A percentile compares a stretch with the other conserved stretches of the same genome.
These are phyloP conservation scores for Solanum medicagineum DNA, from an alignment of 257 asterid genomes.

Conservation along the genomic window DNA sequence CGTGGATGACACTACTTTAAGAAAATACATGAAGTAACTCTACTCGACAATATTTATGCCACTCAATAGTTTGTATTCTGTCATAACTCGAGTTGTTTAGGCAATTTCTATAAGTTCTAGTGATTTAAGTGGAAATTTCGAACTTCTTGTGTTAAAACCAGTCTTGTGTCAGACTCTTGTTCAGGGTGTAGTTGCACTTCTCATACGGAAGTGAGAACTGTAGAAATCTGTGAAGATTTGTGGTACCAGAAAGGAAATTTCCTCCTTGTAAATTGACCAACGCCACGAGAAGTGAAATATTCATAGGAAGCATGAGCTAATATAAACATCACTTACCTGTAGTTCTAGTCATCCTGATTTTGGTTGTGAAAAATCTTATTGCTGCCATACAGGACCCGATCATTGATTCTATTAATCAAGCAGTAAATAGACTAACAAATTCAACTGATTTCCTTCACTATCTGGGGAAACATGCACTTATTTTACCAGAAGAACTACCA, in stretches of 20 bases:
- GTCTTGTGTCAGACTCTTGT: not conserved
- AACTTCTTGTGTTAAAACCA: not conserved
- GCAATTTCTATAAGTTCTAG: not conserved
- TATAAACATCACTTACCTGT: not conserved
- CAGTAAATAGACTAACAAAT: constrained; percentile 67
- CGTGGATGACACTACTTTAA: not conserved
- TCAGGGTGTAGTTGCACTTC: not conserved
- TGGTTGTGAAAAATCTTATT: not conserved
- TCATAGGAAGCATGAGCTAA: not conserved
- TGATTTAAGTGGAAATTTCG: not conserved
- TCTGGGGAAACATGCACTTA: constrained; percentile 94
- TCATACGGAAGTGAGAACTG: not conserved
- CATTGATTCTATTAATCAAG: constrained; percentile 64
- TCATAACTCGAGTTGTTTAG: not conserved
- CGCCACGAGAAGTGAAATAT: not conserved
- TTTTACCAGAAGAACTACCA: constrained; percentile 87
- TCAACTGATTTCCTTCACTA: constrained; percentile 81
- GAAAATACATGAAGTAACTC: not conserved
- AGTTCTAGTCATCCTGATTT: not conserved
- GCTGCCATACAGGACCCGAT: constrained; percentile 64
- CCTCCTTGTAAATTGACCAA: not conserved
- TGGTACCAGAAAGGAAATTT: not conserved
- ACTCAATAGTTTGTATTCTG: not conserved
- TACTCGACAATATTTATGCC: not conserved
- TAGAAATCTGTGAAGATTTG: not conserved